phyloP scores from a whole-genome alignment of 306 rosid genomes.

The Corylus heterophylla region DNA sequence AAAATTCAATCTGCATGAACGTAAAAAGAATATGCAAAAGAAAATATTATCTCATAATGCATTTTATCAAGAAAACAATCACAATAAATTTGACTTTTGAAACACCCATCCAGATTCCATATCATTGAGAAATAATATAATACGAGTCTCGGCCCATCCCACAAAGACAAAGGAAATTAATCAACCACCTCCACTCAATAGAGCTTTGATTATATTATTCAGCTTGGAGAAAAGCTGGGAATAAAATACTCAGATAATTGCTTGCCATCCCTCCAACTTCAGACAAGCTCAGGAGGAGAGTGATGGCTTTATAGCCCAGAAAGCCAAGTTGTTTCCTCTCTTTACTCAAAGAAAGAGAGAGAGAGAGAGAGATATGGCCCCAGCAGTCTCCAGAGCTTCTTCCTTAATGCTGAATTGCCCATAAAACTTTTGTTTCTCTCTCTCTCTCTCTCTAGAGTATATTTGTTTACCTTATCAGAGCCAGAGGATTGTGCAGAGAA shows the following conservation, averaged over 20 bases:
- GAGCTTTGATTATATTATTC: not conserved
- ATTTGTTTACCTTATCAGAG: not conserved
- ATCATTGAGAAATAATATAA: not conserved
- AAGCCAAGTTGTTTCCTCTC: constrained; percentile 43
- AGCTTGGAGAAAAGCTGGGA: not conserved
- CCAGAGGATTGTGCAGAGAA: not conserved
- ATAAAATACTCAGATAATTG: constrained; percentile 35
- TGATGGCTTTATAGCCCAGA: constrained; percentile 16
- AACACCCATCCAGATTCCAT: not conserved
- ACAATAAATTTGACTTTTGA: not conserved
- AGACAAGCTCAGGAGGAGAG: constrained; percentile 27
- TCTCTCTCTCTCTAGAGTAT: too few relatives aligned
- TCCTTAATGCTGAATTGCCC: constrained; percentile 52
- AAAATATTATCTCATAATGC: not conserved
- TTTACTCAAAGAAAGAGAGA: constrained; percentile 28
- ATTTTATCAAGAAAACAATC: not conserved
- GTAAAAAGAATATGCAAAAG: too few relatives aligned
- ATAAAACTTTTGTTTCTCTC: constrained; percentile 31
- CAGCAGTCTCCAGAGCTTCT: constrained; percentile 1
- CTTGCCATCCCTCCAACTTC: constrained; percentile 33
- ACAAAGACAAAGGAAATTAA: not conserved
- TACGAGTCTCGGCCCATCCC: not conserved
- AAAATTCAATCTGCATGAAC: too few relatives aligned
- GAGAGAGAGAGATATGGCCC: not conserved
- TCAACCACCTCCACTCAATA: not conserved